Base-by-base conservation (phyloP, 2,329 filamentous ascomycete species). In the Hypomyces rosellus region DNA sequence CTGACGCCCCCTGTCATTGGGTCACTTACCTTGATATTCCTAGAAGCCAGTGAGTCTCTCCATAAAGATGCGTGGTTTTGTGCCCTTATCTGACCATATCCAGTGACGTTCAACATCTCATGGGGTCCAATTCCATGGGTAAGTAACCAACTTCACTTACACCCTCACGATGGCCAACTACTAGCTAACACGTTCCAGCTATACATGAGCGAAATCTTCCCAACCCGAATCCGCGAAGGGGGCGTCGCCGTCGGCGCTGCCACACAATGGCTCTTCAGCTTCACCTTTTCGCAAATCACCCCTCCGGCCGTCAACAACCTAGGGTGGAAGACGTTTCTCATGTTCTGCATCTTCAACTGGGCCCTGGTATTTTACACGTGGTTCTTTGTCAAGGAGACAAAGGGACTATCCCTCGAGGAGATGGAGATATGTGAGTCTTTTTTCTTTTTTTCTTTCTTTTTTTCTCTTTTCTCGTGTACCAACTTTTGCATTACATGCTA, bases 91-190 rank as follows among this genome's bases (percentile, higher is more conserved):
- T 30, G 8, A 30, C 8, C 25, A 3, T 7, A 30, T 8, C 8
- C 25, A 30, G 25, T 30, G 25, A 30, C 25, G 8, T 30, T 30
- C 25, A 30, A 30, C 34, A 72, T 75, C 37, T 74, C 69, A 0
- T 79, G 74, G 75, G 76, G 76, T 1, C 75, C 74, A 1, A 66
- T 78, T 3, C 71, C 74, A 14, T 80, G 76, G 65, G 66, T 76
- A 30, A 30, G 25, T 30, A 30, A 11, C 25, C 25, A 25, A 4
- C 22, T n/a, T 25, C 22, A 25, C 7, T 25, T 25, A 25, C 22
- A 7, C 22, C 22, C 22, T 7, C 22, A n/a, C n/a, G n/a, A n/a
- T n/a, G n/a, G n/a, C n/a, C n/a, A n/a, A 25, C 7, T 7, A 25
- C 22, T 7, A 25, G 22, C 22, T 25, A 7, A 25, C 22, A 25